Base-by-base conservation (phyloP, 768 basidiomycete species). In the Kwoniella europaea region DNA sequence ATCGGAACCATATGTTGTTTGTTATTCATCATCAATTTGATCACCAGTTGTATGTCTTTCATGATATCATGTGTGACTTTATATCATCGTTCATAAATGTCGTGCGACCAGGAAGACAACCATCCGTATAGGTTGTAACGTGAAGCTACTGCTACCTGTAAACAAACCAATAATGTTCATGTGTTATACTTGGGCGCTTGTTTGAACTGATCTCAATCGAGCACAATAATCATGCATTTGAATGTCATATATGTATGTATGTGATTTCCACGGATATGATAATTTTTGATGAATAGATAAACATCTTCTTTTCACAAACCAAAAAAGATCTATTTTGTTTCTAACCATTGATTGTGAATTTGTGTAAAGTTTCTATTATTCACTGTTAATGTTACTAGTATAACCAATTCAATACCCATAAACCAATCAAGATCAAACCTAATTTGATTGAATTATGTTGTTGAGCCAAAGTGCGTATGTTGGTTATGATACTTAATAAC, bases 351-450 rank as follows among this genome's bases (percentile, higher is more conserved):
- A 35, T 7, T 35, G 35, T 35, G 35, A 9, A 35, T 35, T 35
- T 35, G 7, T 35, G 35, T 35, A 9, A 35, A 9, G 4, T 29
- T 4, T 29, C 29, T 29, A 29, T 29, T 6, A 29, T 29, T 29
- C 5, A 29, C 3, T 29, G 29, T 29, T 29, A 29, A 29, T 20
- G n/a, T 10, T 12, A 12, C 69, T 78, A 83, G 57, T 83, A 92
- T 10, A 91, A 76, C 57, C 88, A 75, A 77, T 92, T 93, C 58
- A 88, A 76, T 43, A 87, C 65, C 91, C 91, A 92, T 85, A 92
- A 87, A 1, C 86, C 78, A 16, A 84, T 78, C 12, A 86, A 65
- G 27, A 85, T 85, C 44, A 87, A 74, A 10, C 82, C 81, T 22
- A 88, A 72, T 68, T 85, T 88, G 16, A 86, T 82, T 69, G 84